phyloP scores from a whole-genome alignment of 1,284 basidiomycete genomes.

The Austroboletus rostrupii region DNA sequence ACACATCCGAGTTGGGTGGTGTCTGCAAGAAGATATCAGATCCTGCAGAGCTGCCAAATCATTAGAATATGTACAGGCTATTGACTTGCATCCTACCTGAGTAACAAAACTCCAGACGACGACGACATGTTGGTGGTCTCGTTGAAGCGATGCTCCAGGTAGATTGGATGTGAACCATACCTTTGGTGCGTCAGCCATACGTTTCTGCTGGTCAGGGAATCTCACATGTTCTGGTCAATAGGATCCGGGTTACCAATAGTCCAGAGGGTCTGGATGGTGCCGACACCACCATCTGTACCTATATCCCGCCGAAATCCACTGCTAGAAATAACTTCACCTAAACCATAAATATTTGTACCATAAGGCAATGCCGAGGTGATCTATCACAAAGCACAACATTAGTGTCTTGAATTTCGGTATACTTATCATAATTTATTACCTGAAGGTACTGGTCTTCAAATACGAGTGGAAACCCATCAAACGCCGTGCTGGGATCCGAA shows the following conservation, averaged over 20 bases:
- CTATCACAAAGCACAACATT: constrained; percentile 31
- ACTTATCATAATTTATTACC: constrained; percentile 21
- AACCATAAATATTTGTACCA: constrained; percentile 71
- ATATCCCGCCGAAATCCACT: constrained; percentile 65
- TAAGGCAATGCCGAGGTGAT: constrained; percentile 60
- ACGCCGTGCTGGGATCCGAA: constrained; percentile 45
- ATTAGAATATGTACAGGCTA: background rate
- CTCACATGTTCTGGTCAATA: constrained; percentile 58
- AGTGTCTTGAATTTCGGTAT: background rate
- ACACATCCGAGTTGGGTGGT: constrained; percentile 45
- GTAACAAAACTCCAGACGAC: constrained; percentile 68
- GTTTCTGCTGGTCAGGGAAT: background rate
- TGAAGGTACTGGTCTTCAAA: constrained; percentile 74
- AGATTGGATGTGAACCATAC: constrained; percentile 70
- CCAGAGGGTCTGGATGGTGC: constrained; percentile 72
- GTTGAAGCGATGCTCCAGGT: constrained; percentile 62
- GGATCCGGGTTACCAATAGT: constrained; percentile 59
- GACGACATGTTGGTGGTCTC: constrained; percentile 44
- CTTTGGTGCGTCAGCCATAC: constrained; percentile 14
- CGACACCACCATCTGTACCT: constrained; percentile 44
- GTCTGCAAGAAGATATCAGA: constrained; percentile 63
- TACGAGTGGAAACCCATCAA: constrained; percentile 62
- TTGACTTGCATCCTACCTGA: constrained; percentile 39
- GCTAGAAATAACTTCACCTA: constrained; percentile 70
- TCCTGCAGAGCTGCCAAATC: constrained; percentile 42